A percentile compares a stretch with the other conserved stretches of the same genome.
Evolutionary conservation across 2,329 filamentous ascomycete species (phyloP).

Genomic region (Diplodia intermedia): DNA sequence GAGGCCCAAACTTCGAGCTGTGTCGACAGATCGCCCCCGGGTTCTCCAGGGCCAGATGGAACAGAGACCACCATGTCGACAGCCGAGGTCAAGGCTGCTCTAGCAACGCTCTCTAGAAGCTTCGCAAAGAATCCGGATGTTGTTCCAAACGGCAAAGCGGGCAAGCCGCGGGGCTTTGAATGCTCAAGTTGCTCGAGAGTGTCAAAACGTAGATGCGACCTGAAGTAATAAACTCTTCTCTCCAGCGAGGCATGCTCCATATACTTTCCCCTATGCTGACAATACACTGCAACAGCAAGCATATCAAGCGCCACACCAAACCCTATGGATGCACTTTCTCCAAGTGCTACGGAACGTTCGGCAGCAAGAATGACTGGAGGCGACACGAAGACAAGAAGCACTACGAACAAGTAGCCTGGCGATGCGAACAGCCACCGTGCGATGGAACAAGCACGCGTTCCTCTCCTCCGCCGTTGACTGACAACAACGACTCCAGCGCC

Average conservation of each 20-base stretch:
- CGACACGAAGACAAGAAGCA: slow-evolving; percentile 86
- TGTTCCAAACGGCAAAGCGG: slow-evolving; percentile 27
- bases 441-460: background rate
- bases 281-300: slow-evolving; percentile 67
- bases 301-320: slow-evolving; percentile 78
- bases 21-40: background rate
- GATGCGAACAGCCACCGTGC: slow-evolving; percentile 61
- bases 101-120: slow-evolving; percentile 39
- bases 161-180: slow-evolving; percentile 30
- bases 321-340: slow-evolving; percentile 83
- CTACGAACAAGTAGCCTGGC: slow-evolving; percentile 73
- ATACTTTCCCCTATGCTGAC: slow-evolving; percentile 1
- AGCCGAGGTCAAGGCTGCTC: slow-evolving; percentile 38
- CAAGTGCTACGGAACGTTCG: slow-evolving; percentile 74
- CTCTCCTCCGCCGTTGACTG: background rate
- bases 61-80: slow-evolving; percentile 36
- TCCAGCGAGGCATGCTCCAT: background rate
- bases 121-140: slow-evolving; percentile 33
- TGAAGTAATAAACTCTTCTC: slow-evolving; percentile 41
- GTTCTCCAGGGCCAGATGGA: slow-evolving; percentile 2
- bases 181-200: slow-evolving; percentile 39
- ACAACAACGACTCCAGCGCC: background rate
- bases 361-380: slow-evolving; percentile 96
- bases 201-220: slow-evolving; percentile 47
- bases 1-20: background rate